Conservation (phyloP, 192 early-diverging fungal species). For the Coemansia sp. region DNA sequence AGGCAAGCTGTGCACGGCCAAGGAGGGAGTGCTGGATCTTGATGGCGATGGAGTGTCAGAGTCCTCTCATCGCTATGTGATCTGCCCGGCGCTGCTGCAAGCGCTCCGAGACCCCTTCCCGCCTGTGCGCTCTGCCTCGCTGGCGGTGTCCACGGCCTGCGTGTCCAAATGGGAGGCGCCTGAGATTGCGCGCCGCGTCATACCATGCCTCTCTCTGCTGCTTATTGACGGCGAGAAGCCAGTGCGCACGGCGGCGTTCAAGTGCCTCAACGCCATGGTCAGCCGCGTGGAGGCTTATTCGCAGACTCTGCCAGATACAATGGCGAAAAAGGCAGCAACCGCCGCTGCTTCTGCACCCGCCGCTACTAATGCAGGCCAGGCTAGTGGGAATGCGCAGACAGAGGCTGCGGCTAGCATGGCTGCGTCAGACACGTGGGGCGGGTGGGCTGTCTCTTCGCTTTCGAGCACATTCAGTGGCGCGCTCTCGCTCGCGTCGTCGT, state of each 20-base stretch:
- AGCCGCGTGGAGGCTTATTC: conserved; percentile 69
- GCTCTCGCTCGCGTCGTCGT: conserved; percentile 36
- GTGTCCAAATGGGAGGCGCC: conserved; percentile 66
- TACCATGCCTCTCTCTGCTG: conserved; percentile 68
- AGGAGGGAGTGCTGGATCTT: conserved; percentile 30
- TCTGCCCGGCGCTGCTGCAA: conserved; percentile 83
- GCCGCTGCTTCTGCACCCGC: conserved; percentile 12
- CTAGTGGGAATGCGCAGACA: conserved; percentile 17
- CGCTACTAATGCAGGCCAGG: conserved; percentile 2
- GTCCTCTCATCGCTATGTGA: conserved; percentile 72
- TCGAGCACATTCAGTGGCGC: conserved; percentile 56
- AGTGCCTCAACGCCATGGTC: conserved; percentile 69
- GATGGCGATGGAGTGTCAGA: conserved; percentile 63
- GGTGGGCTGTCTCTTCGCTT: conserved; percentile 88
- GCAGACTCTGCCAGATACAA: conserved; percentile 71
- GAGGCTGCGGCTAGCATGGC: conserved; percentile 49
- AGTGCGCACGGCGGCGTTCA: conserved; percentile 85
- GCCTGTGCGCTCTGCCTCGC: conserved; percentile 82
- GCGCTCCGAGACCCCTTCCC: conserved; percentile 87
- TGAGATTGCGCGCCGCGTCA: conserved; percentile 73
- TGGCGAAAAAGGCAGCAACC: conserved; percentile 31
- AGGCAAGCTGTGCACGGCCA: conserved; percentile 83
- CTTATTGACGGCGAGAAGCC: conserved; percentile 55
- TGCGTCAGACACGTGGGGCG: conserved; percentile 71
- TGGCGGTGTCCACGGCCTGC: conserved; percentile 72